A percentile compares a stretch with the other conserved stretches of the same genome.
Conservation (phyloP, 441 rosid genomes). For the Dalechampia spathulata region DNA sequence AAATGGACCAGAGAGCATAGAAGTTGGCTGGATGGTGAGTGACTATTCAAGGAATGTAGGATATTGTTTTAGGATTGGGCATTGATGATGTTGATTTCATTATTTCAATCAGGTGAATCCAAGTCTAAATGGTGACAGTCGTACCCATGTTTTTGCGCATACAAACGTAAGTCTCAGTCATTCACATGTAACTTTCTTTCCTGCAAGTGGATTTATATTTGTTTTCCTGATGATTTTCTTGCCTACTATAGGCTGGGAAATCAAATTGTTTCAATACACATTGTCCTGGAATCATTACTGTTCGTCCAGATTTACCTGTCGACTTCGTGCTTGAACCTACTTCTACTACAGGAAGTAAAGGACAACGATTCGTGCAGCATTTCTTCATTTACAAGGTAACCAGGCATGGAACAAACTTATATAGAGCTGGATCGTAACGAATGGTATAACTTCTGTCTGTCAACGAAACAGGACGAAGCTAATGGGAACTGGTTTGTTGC, state of each 20-base stretch:
- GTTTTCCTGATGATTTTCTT: too few species aligned
- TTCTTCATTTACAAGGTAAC: slow-evolving; percentile 7
- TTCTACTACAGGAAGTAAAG: not conserved
- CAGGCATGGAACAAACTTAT: too few species aligned
- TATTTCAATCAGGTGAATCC: slow-evolving; percentile 11
- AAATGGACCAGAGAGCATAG: slow-evolving; percentile 10
- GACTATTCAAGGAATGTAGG: not conserved
- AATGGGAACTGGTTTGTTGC: slow-evolving; percentile 13
- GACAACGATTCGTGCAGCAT: not conserved
- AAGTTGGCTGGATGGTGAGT: slow-evolving; percentile 20
- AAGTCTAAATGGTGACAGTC: not conserved
- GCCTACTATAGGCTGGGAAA: not conserved
- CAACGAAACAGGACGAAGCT: slow-evolving; percentile 9
- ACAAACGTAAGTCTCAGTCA: not conserved
- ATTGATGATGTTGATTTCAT: not conserved
- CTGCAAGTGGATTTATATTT: too few species aligned
- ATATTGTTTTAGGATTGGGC: not conserved
- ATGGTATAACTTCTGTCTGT: too few species aligned
- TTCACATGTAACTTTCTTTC: too few species aligned
- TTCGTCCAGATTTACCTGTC: not conserved
- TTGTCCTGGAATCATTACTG: not conserved
- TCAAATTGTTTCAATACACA: not conserved
- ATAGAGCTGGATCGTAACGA: too few species aligned
- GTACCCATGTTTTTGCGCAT: slow-evolving; percentile 9
- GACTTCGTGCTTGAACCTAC: not conserved